These are phyloP conservation scores for Basidioascus undulatus DNA, from an alignment of 768 basidiomycete species.

Conservation along the genomic window DNA sequence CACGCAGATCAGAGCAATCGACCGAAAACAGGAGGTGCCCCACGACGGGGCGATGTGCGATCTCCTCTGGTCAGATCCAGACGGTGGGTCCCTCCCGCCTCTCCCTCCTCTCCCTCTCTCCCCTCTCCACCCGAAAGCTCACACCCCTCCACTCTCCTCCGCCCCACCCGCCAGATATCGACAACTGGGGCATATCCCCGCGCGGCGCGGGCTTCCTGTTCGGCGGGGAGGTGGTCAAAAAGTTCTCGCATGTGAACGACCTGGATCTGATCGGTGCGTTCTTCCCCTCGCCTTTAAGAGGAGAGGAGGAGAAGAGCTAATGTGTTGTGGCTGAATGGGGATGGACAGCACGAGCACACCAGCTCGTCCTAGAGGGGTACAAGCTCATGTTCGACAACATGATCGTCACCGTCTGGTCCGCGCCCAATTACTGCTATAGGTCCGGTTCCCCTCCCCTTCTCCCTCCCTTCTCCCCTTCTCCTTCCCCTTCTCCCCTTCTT, in stretches of 20 bases:
- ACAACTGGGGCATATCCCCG: slow-evolving; percentile 91
- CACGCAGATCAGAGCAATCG: slow-evolving; percentile 61
- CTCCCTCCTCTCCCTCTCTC: neutral
- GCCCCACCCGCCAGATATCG: slow-evolving; percentile 35
- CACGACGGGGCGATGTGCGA: slow-evolving; percentile 99
- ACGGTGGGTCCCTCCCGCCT: slow-evolving; percentile 31
- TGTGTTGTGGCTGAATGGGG: slow-evolving; percentile 11
- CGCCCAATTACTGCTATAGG: slow-evolving; percentile 96
- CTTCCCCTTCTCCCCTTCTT: slow-evolving; percentile 2
- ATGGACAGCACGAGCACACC: slow-evolving; percentile 8
- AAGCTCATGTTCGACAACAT: slow-evolving; percentile 89
- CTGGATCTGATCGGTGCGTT: slow-evolving; percentile 64
- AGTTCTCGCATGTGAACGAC: slow-evolving; percentile 70
- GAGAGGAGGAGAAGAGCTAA: slow-evolving; percentile 59
- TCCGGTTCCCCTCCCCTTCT: slow-evolving; percentile 22
- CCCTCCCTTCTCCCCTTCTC: slow-evolving; percentile 1
- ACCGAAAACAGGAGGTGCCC: slow-evolving; percentile 89
- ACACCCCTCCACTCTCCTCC: neutral
- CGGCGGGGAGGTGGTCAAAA: slow-evolving; percentile 70
- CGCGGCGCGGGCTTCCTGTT: slow-evolving; percentile 91
- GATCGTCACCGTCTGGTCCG: slow-evolving; percentile 95
- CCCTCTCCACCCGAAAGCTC: too few relatives aligned
- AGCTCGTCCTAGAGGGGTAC: slow-evolving; percentile 22
- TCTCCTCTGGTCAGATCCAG: slow-evolving; percentile 96
- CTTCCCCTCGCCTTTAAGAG: slow-evolving; percentile 18